A percentile compares a stretch with the other conserved stretches of the same genome.
Evolutionary conservation across 192 early-diverging fungal genomes (phyloP).

Genomic region (Coemansia sp.): DNA sequence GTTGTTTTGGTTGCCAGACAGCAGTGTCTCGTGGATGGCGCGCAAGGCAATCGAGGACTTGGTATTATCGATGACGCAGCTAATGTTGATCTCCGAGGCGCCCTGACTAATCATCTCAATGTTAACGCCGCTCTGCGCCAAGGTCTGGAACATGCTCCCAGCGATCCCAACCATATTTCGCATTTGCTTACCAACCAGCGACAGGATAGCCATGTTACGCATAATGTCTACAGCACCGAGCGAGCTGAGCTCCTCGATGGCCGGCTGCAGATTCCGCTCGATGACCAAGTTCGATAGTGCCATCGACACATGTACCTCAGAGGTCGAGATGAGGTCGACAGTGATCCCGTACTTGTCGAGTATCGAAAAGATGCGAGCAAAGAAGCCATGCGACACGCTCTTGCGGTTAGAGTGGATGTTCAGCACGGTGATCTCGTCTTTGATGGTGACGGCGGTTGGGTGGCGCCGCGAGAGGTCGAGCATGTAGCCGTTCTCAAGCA

Average conservation of each 20-base stretch:
- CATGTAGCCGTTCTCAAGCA: slow-evolving; percentile 74
- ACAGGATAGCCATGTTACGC: slow-evolving; percentile 91
- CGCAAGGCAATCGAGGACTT: slow-evolving; percentile 73
- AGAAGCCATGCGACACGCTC: slow-evolving; percentile 93
- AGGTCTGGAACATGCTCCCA: slow-evolving; percentile 88
- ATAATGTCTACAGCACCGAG: slow-evolving; percentile 84
- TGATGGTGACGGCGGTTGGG: slow-evolving; percentile 98
- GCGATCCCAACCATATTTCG: slow-evolving; percentile 95
- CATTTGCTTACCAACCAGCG: slow-evolving; percentile 95
- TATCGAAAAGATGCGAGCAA: slow-evolving; percentile 91
- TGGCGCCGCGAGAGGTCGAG: slow-evolving; percentile 73
- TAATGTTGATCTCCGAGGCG: slow-evolving; percentile 97
- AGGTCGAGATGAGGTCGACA: slow-evolving; percentile 92
- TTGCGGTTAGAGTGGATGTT: slow-evolving; percentile 98
- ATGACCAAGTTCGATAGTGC: slow-evolving; percentile 64
- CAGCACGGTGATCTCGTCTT: slow-evolving; percentile 91
- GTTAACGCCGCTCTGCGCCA: slow-evolving; percentile 86
- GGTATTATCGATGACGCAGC: slow-evolving; percentile 86
- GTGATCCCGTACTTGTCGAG: slow-evolving; percentile 90
- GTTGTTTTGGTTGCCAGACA: slow-evolving; percentile 51
- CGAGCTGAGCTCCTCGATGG: slow-evolving; percentile 75
- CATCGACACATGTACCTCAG: slow-evolving; percentile 92
- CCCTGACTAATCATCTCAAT: slow-evolving; percentile 99
- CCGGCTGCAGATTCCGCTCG: slow-evolving; percentile 73
- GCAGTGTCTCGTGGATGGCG: slow-evolving; percentile 84